Evolutionary conservation across 2,329 filamentous ascomycete genomes (phyloP).

Genomic region (Penicillium olsonii): DNA sequence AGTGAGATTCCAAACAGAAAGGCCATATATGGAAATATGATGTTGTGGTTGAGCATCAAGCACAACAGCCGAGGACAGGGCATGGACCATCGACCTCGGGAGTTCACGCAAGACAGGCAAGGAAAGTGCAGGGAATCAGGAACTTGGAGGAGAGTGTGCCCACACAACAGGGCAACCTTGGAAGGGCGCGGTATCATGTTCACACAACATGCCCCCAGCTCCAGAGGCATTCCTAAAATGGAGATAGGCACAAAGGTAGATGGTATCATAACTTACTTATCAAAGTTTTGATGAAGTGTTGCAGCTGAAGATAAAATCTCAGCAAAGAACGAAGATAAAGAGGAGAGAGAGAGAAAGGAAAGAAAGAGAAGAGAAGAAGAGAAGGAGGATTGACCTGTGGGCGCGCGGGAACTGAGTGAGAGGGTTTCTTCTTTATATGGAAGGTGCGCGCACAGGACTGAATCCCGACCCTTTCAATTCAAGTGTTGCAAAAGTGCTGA

Average conservation of each 20-base stretch:
- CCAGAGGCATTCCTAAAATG: neutral
- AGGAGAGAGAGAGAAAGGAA: neutral
- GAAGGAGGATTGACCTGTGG: neutral
- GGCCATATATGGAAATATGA: no score
- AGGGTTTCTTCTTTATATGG: neutral
- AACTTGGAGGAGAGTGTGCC: no score
- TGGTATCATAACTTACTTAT: neutral
- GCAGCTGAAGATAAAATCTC: neutral
- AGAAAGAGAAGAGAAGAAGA: neutral
- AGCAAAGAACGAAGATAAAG: neutral
- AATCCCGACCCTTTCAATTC: neutral
- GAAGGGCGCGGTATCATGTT: neutral
- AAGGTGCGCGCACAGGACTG: neutral
- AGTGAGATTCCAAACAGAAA: no score
- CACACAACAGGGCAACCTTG: no score
- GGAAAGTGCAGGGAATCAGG: no score
- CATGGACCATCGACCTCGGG: no score
- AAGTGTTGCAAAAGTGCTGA: neutral
- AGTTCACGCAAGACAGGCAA: no score
- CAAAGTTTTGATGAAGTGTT: neutral
- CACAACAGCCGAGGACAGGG: no score
- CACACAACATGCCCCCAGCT: neutral
- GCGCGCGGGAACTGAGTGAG: neutral
- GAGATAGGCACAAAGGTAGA: neutral
- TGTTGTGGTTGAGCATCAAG: no score